These are phyloP conservation scores for Yamadazyma mexicana DNA, from an alignment of 1,139 yeast species.

Conservation along the genomic window DNA sequence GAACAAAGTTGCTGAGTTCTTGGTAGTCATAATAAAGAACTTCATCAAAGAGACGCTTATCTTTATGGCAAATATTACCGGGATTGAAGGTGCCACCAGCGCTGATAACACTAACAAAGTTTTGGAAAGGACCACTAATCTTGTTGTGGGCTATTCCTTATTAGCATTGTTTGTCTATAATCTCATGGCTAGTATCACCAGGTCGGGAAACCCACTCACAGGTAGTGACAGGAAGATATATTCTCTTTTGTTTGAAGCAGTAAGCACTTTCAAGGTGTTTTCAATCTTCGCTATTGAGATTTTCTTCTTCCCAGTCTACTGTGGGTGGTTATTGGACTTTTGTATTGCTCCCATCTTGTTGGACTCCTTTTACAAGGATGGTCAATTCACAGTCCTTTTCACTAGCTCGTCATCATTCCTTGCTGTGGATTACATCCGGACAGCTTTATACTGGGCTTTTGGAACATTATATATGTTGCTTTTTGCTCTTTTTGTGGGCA, in stretches of 20 bases:
- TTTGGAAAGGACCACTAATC: constrained; percentile 34
- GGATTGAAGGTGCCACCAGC: constrained; percentile 7
- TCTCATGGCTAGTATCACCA: constrained; percentile 35
- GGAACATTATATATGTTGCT: constrained; percentile 89
- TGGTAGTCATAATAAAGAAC: not conserved
- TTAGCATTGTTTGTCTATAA: constrained; percentile 28
- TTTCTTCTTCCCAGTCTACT: constrained; percentile 78
- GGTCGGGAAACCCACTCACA: constrained; percentile 42
- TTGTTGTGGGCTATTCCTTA: constrained; percentile 39
- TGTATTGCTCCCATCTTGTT: constrained; percentile 59
- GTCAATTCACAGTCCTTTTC: constrained; percentile 19
- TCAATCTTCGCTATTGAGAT: constrained; percentile 76
- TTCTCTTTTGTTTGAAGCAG: constrained; percentile 52
- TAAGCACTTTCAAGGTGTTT: constrained; percentile 68
- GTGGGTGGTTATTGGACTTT: constrained; percentile 78
- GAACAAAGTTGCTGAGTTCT: not conserved
- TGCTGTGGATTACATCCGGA: constrained; percentile 22
- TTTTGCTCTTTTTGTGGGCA: constrained; percentile 83
- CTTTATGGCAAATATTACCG: constrained; percentile 7
- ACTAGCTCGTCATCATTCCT: constrained; percentile 24
- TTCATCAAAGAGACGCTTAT: not conserved
- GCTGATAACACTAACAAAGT: constrained; percentile 16
- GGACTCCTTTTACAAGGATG: constrained; percentile 15
- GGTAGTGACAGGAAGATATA: constrained; percentile 53
- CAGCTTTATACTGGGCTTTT: constrained; percentile 58